Evolutionary conservation across 2,329 filamentous ascomycete species (phyloP), one percentile per base, ranked within the genome.

Genomic region (Curvularia lunata): DNA sequence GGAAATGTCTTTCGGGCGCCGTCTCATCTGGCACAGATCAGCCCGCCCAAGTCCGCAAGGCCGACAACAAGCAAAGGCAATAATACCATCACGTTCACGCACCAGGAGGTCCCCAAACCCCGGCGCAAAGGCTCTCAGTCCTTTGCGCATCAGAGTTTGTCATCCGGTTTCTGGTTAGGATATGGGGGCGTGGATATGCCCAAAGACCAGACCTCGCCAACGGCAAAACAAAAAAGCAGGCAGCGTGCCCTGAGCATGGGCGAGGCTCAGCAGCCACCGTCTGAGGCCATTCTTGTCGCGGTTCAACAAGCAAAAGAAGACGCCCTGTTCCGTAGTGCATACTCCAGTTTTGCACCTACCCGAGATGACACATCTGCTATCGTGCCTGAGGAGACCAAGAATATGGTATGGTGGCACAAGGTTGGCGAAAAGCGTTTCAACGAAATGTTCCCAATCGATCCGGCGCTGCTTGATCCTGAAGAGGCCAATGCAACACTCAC

Each of bases 291-390:
- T 10, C 64, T 75, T 9, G 69, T 70, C n/a, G 76, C 77, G 13
- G 65, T 75, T 4, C 70, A 90, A 69, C 80, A 85, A 66, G 84
- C 85, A 3, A 89, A 89, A 71, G 86, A 92, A 77, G 90, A 93
- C 65, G 84, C 88, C 0, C 79, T 93, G 9, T 94, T 93, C 70
- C 84, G 89, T 28, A 86, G 88, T 53, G 90, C 88, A 1, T 94
- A 92, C 74, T 92, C 89, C 0, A 90, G 88, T 69, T 94, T 93
- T 73, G 91, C 91, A 5, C 91, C 91, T 0, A 87, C 85, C 50
- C 88, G 86, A 66, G 91, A 94, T 73, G 88, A 93, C 70, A 84
- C 89, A 3, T 85, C 84, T 12, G 88, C 91, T 5, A 81, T 92
- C 56, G 81, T 92, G 3, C 86, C 91, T 0, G 86, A 88, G 1